Evolutionary conservation across 257 asterid genomes (phyloP).

Genomic region (Ajuga chamaepitys): DNA sequence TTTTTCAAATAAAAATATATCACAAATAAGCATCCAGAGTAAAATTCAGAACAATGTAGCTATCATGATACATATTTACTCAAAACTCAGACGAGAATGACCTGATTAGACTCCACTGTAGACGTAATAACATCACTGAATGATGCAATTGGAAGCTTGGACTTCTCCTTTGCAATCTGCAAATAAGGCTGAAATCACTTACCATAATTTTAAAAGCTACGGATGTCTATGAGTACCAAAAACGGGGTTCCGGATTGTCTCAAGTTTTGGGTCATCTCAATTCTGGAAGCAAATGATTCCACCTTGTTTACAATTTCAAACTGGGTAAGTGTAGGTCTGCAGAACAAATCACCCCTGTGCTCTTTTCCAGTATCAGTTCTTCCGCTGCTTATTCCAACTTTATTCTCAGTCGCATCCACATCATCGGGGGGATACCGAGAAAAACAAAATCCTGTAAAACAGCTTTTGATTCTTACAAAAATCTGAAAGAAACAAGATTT

Average conservation of each 20-base stretch:
- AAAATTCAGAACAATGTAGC: slow-evolving; percentile 1
- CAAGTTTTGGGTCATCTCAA: slow-evolving; percentile 38
- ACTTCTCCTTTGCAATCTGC: slow-evolving; percentile 59
- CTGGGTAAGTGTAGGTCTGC: slow-evolving; percentile 40
- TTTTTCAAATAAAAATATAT: no score
- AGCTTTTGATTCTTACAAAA: slow-evolving; percentile 52
- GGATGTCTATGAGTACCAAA: neutral
- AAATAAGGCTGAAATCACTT: slow-evolving; percentile 14
- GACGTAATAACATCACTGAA: slow-evolving; percentile 66
- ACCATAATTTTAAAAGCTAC: neutral
- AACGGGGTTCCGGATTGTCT: slow-evolving; percentile 42
- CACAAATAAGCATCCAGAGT: no score
- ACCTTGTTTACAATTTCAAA: slow-evolving; percentile 53
- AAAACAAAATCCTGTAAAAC: slow-evolving; percentile 65
- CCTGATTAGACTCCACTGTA: slow-evolving; percentile 73
- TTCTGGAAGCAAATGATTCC: slow-evolving; percentile 44
- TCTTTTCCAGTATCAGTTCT: slow-evolving; percentile 15
- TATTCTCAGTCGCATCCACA: slow-evolving; percentile 35
- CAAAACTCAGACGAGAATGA: slow-evolving; percentile 14
- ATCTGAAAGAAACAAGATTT: slow-evolving; percentile 38
- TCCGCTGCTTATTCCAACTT: slow-evolving; percentile 26
- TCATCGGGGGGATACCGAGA: slow-evolving; percentile 69
- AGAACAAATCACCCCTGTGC: slow-evolving; percentile 49
- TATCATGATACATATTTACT: neutral
- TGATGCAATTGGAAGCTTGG: slow-evolving; percentile 86